Conservation (phyloP, 352 stramenopile genomes). For the Globisporangium megalacanthum region DNA sequence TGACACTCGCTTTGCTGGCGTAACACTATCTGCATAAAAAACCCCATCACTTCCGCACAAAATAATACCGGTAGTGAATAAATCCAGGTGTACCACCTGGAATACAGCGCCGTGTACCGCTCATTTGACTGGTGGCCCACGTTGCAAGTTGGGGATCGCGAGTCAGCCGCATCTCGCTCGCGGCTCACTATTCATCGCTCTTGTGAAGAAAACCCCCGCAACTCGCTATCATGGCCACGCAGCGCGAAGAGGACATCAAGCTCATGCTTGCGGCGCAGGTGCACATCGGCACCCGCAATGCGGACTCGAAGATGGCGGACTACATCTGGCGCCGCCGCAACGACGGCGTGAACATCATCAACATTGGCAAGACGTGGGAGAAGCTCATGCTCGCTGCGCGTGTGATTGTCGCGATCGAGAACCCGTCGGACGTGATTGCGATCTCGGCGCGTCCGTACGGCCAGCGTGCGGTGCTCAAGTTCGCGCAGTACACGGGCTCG, state of each 20-base stretch:
- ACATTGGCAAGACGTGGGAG: constrained; percentile 99
- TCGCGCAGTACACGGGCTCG: constrained; percentile 98
- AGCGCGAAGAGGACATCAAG: constrained; percentile 99
- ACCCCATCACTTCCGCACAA: too few species aligned
- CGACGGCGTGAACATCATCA: constrained; percentile 99
- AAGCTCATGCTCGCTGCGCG: constrained; percentile 99
- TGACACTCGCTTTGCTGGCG: too few species aligned
- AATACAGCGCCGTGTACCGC: background rate
- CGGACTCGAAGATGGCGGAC: constrained; percentile 97
- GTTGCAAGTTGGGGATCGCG: background rate
- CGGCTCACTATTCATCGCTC: constrained; percentile 50
- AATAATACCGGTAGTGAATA: too few species aligned
- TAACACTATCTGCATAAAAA: too few species aligned
- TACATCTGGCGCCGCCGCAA: constrained; percentile 99
- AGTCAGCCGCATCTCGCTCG: background rate
- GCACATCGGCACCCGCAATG: constrained; percentile 99
- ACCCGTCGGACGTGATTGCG: constrained; percentile 98
- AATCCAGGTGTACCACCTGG: too few species aligned
- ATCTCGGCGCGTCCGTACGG: constrained; percentile 99
- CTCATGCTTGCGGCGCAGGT: constrained; percentile 99
- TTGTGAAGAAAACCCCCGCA: constrained; percentile 37
- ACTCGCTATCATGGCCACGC: constrained; percentile 62
- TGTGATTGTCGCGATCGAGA: constrained; percentile 99
- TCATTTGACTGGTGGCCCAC: background rate
- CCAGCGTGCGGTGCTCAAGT: constrained; percentile 99